Evolutionary conservation across 2,329 filamentous ascomycete species (phyloP).

Genomic region (Penicillium sp.): DNA sequence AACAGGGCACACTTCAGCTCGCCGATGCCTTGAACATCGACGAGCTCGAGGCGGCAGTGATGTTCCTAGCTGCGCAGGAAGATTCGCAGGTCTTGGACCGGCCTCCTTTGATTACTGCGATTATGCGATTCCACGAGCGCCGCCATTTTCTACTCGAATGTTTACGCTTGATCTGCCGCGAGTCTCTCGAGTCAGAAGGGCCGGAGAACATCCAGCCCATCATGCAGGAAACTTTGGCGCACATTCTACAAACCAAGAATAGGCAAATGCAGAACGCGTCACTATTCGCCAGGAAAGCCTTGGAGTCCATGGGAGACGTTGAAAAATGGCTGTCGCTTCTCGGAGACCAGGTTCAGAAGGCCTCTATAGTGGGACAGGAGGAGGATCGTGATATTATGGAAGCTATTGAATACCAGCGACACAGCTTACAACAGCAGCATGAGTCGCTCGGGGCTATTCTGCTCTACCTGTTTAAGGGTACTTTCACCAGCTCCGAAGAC

Average conservation of each 20-base stretch:
- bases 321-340: conserved; percentile 75
- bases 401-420: conserved; percentile 75
- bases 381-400: conserved; percentile 68
- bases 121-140: conserved; percentile 86
- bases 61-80: conserved; percentile 72
- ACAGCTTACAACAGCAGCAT: conserved; percentile 84
- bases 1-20: conserved; percentile 76
- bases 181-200: conserved; percentile 62
- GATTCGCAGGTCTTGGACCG: conserved; percentile 70
- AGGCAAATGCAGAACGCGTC: conserved; percentile 53
- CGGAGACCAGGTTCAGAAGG: conserved; percentile 73
- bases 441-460: conserved; percentile 83
- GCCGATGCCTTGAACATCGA: conserved; percentile 89
- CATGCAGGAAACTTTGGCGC: conserved; percentile 58
- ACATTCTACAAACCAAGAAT: conserved; percentile 60
- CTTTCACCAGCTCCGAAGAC: conserved; percentile 69
- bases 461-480: conserved; percentile 74
- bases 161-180: conserved; percentile 74
- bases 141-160: conserved; percentile 82
- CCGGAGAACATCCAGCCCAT: conserved; percentile 56
- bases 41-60: conserved; percentile 77
- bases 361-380: conserved; percentile 70
- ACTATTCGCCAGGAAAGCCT: conserved; percentile 71
- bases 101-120: conserved; percentile 72
- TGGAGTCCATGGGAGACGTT: conserved; percentile 74